phyloP scores from a whole-genome alignment of 164 flowering plant species.

The Brasenia schreberi region DNA sequence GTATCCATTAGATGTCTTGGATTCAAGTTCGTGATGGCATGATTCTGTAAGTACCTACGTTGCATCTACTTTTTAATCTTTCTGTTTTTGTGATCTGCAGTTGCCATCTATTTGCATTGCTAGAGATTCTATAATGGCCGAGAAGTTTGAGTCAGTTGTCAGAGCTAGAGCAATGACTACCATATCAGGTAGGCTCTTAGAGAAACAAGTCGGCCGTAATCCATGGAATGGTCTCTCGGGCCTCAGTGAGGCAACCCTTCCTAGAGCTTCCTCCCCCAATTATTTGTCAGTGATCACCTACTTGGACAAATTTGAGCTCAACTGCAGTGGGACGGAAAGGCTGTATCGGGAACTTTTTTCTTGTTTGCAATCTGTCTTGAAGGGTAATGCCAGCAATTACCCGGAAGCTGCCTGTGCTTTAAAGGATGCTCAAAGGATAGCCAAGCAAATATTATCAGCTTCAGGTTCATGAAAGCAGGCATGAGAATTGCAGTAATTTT shows the following conservation, averaged over 20 bases:
- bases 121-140: conserved; percentile 59
- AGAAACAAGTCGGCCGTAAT: background rate
- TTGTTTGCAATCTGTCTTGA: conserved; percentile 28
- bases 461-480: background rate
- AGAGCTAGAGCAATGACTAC: conserved; percentile 17
- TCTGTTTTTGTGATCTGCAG: conserved; percentile 20
- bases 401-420: conserved; percentile 19
- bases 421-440: conserved; percentile 33
- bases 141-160: conserved; percentile 47
- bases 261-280: conserved; percentile 1
- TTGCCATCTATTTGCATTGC: conserved; percentile 55
- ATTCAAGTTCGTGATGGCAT: too few relatives aligned
- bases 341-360: conserved; percentile 26
- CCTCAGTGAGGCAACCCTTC: background rate
- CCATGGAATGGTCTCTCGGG: conserved; percentile 7
- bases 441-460: conserved; percentile 18
- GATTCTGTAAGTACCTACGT: background rate
- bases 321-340: conserved; percentile 5
- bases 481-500: background rate
- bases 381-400: conserved; percentile 11
- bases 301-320: conserved; percentile 2
- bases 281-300: background rate
- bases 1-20: too few relatives aligned
- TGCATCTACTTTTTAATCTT: background rate
- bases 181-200: conserved; percentile 1